phyloP scores from a whole-genome alignment of 2,329 filamentous ascomycete genomes.

The Sporothrix brasiliensis region DNA sequence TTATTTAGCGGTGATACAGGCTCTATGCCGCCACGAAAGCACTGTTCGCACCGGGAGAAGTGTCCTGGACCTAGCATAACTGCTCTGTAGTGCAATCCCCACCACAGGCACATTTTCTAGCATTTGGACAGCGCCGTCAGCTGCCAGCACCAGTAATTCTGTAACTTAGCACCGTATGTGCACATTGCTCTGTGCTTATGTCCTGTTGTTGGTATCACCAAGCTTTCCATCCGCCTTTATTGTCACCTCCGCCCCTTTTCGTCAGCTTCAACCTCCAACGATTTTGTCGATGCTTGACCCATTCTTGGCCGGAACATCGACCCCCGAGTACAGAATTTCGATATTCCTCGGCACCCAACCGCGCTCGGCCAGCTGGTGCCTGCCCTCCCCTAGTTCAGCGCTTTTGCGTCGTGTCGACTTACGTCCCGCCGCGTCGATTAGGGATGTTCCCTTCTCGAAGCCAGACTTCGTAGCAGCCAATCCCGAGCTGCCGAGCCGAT shows the following conservation, averaged over 20 bases:
- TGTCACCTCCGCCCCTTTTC: conserved; percentile 12
- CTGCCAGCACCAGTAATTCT: not conserved
- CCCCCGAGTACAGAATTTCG: not conserved
- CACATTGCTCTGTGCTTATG: not conserved
- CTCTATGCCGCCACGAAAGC: not conserved
- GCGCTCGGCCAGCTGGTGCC: conserved; percentile 7
- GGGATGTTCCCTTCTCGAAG: not conserved
- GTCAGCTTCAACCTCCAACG: too few species aligned
- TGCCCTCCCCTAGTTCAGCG: not conserved
- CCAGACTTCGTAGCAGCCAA: not conserved
- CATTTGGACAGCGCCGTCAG: not conserved
- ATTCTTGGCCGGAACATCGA: not conserved
- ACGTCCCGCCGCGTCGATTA: not conserved
- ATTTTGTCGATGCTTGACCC: not conserved
- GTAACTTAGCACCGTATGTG: not conserved
- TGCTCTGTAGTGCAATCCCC: not conserved
- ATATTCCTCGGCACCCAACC: not conserved
- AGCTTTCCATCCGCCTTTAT: not conserved
- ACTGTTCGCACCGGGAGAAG: not conserved
- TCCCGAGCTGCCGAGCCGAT: not conserved
- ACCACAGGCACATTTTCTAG: not conserved
- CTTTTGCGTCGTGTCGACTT: not conserved
- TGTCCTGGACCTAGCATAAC: not conserved
- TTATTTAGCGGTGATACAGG: not conserved
- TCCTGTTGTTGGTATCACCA: conserved; percentile 6